phyloP scores from a whole-genome alignment of 306 rosid species.

The Begonia loranthoides region DNA sequence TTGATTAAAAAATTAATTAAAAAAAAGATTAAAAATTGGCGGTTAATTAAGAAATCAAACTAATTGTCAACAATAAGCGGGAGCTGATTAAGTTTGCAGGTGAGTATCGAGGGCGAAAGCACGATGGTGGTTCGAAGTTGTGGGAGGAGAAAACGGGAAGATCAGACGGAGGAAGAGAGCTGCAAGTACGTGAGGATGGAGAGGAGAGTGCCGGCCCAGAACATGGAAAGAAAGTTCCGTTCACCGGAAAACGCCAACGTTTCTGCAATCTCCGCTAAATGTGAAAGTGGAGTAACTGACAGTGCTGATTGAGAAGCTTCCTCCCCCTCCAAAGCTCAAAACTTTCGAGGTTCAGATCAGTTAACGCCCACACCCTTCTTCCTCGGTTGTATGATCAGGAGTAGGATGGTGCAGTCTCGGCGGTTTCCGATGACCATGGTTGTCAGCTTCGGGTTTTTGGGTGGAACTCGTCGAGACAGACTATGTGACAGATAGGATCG shows the following conservation, averaged over 20 bases:
- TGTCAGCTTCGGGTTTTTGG: too few relatives aligned
- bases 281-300: conserved; percentile 8
- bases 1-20: too few relatives aligned
- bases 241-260: conserved; percentile 2
- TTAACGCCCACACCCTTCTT: background rate
- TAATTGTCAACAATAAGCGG: too few relatives aligned
- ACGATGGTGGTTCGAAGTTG: conserved; percentile 8
- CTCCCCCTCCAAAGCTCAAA: conserved; percentile 7
- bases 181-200: conserved; percentile 9
- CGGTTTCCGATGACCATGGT: too few relatives aligned
- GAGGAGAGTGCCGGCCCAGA: conserved; percentile 2
- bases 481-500: too few relatives aligned
- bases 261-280: conserved; percentile 7
- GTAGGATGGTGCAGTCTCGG: background rate
- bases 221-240: conserved; percentile 4
- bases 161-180: conserved; percentile 3
- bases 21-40: too few relatives aligned
- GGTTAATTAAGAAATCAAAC: too few relatives aligned
- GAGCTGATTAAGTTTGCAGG: background rate
- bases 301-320: conserved; percentile 3
- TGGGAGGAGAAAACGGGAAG: conserved; percentile 7
- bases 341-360: conserved; percentile 4
- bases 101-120: conserved; percentile 3
- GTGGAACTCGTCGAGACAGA: too few relatives aligned
- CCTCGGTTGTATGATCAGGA: background rate